phyloP scores from a whole-genome alignment of 2,329 filamentous ascomycete genomes.

The Calycina herbarum region DNA sequence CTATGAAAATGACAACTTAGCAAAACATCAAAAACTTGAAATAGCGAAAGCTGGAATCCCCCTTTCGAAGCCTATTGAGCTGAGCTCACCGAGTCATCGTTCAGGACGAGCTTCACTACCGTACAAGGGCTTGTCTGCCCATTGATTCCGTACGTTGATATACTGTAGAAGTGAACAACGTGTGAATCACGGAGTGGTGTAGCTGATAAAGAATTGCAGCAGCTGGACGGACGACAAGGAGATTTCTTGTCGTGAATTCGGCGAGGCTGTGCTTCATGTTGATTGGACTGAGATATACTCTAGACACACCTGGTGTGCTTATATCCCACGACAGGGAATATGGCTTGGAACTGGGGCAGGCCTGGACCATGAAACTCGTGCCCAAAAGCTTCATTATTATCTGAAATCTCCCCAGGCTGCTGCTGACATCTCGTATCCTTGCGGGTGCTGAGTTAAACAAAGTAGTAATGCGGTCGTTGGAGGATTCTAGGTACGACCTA shows the following conservation, averaged over 20 bases:
- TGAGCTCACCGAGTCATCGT: background rate
- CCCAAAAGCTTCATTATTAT: conserved; percentile 1
- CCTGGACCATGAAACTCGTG: conserved; percentile 1
- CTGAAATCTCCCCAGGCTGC: conserved; percentile 5
- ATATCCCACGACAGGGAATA: background rate
- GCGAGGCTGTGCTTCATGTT: conserved; percentile 4
- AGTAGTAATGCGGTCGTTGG: conserved; percentile 53
- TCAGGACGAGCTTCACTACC: background rate
- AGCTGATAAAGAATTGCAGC: background rate
- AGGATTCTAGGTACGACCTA: conserved; percentile 50
- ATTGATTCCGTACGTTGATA: background rate
- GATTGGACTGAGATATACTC: background rate
- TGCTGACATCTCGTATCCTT: background rate
- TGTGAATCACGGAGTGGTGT: background rate
- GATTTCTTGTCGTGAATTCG: background rate
- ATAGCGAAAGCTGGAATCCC: background rate
- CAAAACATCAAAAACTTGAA: background rate
- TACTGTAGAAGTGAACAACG: background rate
- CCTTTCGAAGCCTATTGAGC: background rate
- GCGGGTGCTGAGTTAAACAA: conserved; percentile 12
- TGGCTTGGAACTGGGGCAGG: background rate
- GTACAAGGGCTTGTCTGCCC: background rate
- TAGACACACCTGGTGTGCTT: background rate
- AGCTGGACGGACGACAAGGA: background rate
- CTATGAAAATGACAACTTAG: background rate